Evolutionary conservation across 1,284 basidiomycete species (phyloP).

Genomic region (Microstroma glucosiphilum): DNA sequence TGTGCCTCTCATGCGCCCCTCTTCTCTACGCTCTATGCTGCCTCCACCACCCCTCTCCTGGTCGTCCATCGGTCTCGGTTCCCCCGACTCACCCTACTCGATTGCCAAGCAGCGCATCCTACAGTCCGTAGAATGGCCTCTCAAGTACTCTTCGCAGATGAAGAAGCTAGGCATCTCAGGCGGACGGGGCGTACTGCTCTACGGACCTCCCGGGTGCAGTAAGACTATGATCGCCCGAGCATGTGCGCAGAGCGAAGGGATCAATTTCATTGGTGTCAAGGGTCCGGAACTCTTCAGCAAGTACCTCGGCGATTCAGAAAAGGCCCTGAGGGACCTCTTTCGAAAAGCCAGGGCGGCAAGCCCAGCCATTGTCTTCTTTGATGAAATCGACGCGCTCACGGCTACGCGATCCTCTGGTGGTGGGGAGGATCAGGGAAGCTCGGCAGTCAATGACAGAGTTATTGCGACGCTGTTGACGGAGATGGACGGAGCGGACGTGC

Average conservation of each 20-base stretch:
- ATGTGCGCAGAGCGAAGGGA: constrained; percentile 68
- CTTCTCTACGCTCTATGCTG: not conserved
- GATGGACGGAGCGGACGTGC: constrained; percentile 95
- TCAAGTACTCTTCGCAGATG: constrained; percentile 78
- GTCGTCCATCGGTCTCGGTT: constrained; percentile 4
- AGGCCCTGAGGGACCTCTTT: constrained; percentile 89
- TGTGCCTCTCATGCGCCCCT: constrained; percentile 19
- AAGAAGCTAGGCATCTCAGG: constrained; percentile 77
- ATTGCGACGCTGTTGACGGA: constrained; percentile 85
- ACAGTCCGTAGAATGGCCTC: constrained; percentile 71
- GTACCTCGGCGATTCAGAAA: constrained; percentile 94
- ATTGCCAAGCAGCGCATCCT: constrained; percentile 10
- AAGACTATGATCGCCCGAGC: constrained; percentile 93
- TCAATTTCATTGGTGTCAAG: constrained; percentile 97
- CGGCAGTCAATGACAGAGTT: constrained; percentile 73
- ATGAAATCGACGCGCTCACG: constrained; percentile 93
- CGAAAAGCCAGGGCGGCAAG: constrained; percentile 86
- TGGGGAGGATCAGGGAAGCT: constrained; percentile 22
- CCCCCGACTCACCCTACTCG: not conserved
- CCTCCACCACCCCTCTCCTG: constrained; percentile 5
- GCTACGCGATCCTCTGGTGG: constrained; percentile 64
- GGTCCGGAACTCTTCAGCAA: constrained; percentile 87
- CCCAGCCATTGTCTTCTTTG: constrained; percentile 93
- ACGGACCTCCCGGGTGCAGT: constrained; percentile 94
- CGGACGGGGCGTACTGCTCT: constrained; percentile 83